Conservation (phyloP, 108 stramenopile species). For the Skeletonema menzelii region DNA sequence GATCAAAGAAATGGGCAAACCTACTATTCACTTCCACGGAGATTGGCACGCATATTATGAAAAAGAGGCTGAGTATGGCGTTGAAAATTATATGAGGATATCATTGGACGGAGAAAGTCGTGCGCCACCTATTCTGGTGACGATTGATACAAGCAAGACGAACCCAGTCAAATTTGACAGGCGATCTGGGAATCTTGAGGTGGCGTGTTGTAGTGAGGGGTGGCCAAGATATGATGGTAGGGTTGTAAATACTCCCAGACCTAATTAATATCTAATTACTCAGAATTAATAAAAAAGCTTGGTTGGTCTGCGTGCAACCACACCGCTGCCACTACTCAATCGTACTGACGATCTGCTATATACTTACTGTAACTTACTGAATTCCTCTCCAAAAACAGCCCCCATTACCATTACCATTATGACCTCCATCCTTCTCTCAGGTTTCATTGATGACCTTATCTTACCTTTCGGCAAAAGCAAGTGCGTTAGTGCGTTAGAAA, state of each 20-base stretch:
- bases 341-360: no score
- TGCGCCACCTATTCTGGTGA: constrained; percentile 22
- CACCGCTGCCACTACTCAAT: no score
- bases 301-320: no score
- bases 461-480: no score
- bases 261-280: neutral
- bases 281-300: no score
- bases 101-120: constrained; percentile 34
- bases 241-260: neutral
- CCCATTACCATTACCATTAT: no score
- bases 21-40: constrained; percentile 67
- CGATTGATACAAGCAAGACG: constrained; percentile 30
- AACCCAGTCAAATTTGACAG: constrained; percentile 34
- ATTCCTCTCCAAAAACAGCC: no score
- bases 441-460: no score
- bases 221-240: constrained; percentile 20
- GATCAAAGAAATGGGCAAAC: constrained; percentile 35
- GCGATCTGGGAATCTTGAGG: constrained; percentile 23
- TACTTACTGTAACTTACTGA: no score
- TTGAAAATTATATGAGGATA: constrained; percentile 41
- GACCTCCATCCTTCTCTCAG: no score
- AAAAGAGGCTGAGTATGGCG: constrained; percentile 27
- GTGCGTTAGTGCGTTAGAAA: no score
- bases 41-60: constrained; percentile 45
- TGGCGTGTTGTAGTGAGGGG: constrained; percentile 39